These are phyloP conservation scores for Scheffersomyces amazonensis DNA, from an alignment of 805 yeast species.

Conservation along the genomic window DNA sequence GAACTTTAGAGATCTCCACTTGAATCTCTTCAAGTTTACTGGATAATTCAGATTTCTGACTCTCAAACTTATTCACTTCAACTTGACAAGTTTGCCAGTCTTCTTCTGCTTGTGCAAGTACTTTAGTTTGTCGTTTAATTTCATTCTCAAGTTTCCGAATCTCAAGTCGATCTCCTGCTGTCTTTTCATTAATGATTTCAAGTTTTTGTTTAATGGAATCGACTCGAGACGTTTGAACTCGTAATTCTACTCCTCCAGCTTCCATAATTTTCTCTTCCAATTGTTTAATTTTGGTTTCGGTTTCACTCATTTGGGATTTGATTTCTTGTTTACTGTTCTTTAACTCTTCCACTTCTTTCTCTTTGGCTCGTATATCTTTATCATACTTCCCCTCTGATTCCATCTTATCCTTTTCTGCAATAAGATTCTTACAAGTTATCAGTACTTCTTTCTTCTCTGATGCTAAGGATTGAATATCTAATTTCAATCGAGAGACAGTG, in stretches of 20 bases:
- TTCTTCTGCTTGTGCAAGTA: conserved; percentile 40
- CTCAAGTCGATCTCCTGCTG: conserved; percentile 54
- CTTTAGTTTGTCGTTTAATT: conserved; percentile 50
- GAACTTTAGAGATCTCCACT: conserved; percentile 26
- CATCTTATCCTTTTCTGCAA: conserved; percentile 33
- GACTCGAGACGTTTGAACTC: conserved; percentile 78
- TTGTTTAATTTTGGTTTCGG: conserved; percentile 53
- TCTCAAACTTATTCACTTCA: conserved; percentile 20
- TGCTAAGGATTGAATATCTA: conserved; percentile 64
- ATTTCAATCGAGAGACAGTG: conserved; percentile 51
- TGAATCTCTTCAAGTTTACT: conserved; percentile 33
- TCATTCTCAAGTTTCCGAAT: conserved; percentile 64
- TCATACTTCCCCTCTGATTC: conserved; percentile 28
- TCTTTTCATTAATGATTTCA: conserved; percentile 55
- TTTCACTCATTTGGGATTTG: conserved; percentile 51
- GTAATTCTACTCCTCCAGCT: conserved; percentile 85
- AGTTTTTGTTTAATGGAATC: conserved; percentile 68
- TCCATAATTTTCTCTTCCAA: conserved; percentile 80
- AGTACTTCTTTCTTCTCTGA: conserved; percentile 51
- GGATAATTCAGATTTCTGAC: conserved; percentile 17
- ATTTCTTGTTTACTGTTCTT: conserved; percentile 25
- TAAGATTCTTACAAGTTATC: conserved; percentile 38
- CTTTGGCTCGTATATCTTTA: conserved; percentile 36
- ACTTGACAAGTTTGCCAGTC: conserved; percentile 38
- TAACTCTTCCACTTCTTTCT: conserved; percentile 16